These are phyloP conservation scores for Hypoxylon sp. DNA, from an alignment of 2,329 filamentous ascomycete species.

Conservation along the genomic window DNA sequence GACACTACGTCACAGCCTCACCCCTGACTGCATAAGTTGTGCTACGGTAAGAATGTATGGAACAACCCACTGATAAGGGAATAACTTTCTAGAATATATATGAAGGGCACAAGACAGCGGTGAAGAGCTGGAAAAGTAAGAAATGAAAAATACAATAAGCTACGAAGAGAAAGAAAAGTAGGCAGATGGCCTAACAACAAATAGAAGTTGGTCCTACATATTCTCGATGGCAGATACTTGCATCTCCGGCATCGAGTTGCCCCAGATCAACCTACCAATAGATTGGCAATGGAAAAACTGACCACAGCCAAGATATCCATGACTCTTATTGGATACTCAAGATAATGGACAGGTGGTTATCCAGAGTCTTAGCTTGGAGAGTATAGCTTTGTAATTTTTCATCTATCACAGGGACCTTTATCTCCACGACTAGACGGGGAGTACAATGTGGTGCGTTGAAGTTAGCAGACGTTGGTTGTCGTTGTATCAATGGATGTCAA, in stretches of 20 bases:
- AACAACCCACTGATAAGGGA: neutral
- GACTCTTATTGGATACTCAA: slow-evolving; percentile 39
- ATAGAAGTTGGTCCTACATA: slow-evolving; percentile 22
- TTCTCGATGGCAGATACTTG: slow-evolving; percentile 41
- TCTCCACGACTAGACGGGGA: neutral
- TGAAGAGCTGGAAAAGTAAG: slow-evolving; percentile 10
- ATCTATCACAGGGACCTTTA: neutral
- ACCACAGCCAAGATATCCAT: slow-evolving; percentile 38
- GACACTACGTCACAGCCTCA: slow-evolving; percentile 38
- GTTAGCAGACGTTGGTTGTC: slow-evolving; percentile 11
- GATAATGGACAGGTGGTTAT: slow-evolving; percentile 12
- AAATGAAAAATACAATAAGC: slow-evolving; percentile 8
- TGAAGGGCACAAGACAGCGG: neutral
- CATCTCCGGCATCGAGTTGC: slow-evolving; percentile 49
- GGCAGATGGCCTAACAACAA: slow-evolving; percentile 6
- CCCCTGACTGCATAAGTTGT: slow-evolving; percentile 28
- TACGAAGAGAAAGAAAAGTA: slow-evolving; percentile 22
- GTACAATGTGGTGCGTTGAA: neutral
- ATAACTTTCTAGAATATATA: slow-evolving; percentile 2
- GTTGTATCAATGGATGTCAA: slow-evolving; percentile 1
- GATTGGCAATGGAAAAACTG: slow-evolving; percentile 35
- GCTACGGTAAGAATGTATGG: slow-evolving; percentile 11
- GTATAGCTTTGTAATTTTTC: neutral
- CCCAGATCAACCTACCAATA: slow-evolving; percentile 40
- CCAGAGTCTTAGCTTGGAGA: slow-evolving; percentile 7